Conservation (phyloP, 2,329 filamentous ascomycete genomes). For the Phaeosphaeriaceae sp. region DNA sequence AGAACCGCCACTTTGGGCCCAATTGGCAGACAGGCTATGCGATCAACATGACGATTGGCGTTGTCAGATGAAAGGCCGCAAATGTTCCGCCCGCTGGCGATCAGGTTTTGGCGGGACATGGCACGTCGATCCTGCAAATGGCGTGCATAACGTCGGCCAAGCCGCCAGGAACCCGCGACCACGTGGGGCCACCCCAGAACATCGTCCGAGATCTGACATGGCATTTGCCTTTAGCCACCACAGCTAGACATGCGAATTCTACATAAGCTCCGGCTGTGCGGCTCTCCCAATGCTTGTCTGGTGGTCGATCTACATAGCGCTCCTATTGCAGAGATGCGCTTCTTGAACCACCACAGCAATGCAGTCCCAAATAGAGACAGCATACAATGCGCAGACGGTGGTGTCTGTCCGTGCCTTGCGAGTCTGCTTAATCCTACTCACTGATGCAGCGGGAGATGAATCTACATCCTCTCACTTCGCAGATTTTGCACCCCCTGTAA, state of each 20-base stretch:
- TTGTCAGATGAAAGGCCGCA: conserved; percentile 14
- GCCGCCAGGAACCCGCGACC: conserved; percentile 22
- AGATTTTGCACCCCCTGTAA: no score
- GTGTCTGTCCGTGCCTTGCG: no score
- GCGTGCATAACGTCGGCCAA: conserved; percentile 27
- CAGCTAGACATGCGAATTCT: neutral
- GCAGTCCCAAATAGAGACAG: no score
- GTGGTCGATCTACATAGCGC: no score
- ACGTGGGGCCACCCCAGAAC: conserved; percentile 1
- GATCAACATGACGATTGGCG: conserved; percentile 37
- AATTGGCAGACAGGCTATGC: conserved; percentile 28
- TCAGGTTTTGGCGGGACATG: conserved; percentile 21
- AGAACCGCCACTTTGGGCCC: conserved; percentile 15
- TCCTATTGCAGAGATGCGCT: no score
- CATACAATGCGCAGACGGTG: no score
- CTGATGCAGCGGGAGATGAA: no score
- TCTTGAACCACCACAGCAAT: no score
- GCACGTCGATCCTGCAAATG: conserved; percentile 13
- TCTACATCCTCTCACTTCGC: no score
- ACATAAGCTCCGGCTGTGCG: conserved; percentile 2
- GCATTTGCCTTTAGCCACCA: neutral
- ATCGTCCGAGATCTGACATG: conserved; percentile 1
- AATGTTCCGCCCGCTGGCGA: conserved; percentile 21
- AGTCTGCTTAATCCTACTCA: no score
- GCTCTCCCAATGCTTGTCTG: conserved; percentile 3